Evolutionary conservation across 345 rosid genomes (phyloP).

Genomic region (Lumnitzera racemosa): DNA sequence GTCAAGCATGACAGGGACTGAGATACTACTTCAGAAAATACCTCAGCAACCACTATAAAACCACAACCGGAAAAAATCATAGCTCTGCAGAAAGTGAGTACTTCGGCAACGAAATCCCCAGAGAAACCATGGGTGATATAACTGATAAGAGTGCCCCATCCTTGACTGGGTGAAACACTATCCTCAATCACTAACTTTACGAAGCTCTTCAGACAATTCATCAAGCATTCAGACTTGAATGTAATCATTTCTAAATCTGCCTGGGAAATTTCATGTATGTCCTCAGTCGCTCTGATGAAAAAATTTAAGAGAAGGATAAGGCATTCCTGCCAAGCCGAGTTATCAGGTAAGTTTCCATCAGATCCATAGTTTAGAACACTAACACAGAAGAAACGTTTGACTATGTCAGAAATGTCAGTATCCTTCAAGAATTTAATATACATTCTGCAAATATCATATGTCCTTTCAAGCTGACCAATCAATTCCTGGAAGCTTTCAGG

Average conservation of each 20-base stretch:
- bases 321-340: slow-evolving; percentile 88
- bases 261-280: slow-evolving; percentile 50
- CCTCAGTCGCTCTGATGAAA: slow-evolving; percentile 71
- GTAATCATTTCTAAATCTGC: slow-evolving; percentile 21
- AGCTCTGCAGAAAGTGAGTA: slow-evolving; percentile 59
- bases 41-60: slow-evolving; percentile 62
- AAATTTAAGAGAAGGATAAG: slow-evolving; percentile 73
- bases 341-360: slow-evolving; percentile 53
- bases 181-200: slow-evolving; percentile 80
- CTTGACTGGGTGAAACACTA: slow-evolving; percentile 84
- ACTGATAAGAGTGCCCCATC: slow-evolving; percentile 57
- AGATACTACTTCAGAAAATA: slow-evolving; percentile 44
- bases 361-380: slow-evolving; percentile 38
- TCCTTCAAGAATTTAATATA: slow-evolving; percentile 59
- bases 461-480: slow-evolving; percentile 55
- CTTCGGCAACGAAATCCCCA: slow-evolving; percentile 41
- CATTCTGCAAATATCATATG: slow-evolving; percentile 40
- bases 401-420: slow-evolving; percentile 51
- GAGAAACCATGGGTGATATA: slow-evolving; percentile 43
- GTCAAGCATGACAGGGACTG: slow-evolving; percentile 14
- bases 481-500: slow-evolving; percentile 66
- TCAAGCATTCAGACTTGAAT: slow-evolving; percentile 52
- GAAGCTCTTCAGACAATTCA: slow-evolving; percentile 52
- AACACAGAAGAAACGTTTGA: slow-evolving; percentile 48
- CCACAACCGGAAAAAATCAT: slow-evolving; percentile 84